Evolutionary conservation across 306 rosid genomes (phyloP).

Genomic region (Fagus crenata): DNA sequence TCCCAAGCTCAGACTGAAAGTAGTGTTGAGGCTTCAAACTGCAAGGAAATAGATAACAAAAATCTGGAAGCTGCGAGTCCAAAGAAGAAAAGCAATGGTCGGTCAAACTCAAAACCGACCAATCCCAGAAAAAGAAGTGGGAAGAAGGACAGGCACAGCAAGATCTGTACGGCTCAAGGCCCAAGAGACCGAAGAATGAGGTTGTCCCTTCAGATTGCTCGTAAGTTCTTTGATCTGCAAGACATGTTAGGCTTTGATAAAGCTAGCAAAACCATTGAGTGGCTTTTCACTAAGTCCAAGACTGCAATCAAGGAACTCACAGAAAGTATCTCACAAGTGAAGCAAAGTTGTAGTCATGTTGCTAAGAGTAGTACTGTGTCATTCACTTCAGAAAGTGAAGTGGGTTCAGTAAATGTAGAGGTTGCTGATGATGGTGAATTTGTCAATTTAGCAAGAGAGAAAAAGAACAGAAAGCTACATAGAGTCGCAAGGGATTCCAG

Average conservation of each 20-base stretch:
- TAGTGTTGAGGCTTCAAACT: slow-evolving; percentile 9
- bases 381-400: slow-evolving; percentile 19
- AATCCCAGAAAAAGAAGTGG: slow-evolving; percentile 38
- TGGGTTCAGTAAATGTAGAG: slow-evolving; percentile 1
- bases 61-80: background rate
- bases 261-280: slow-evolving; percentile 59
- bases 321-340: slow-evolving; percentile 2
- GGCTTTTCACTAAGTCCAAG: slow-evolving; percentile 50
- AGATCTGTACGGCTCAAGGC: slow-evolving; percentile 59
- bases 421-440: background rate
- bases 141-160: slow-evolving; percentile 62
- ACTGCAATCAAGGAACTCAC: slow-evolving; percentile 47
- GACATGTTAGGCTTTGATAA: slow-evolving; percentile 61
- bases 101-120: background rate
- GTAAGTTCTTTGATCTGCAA: slow-evolving; percentile 60
- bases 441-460: slow-evolving; percentile 11
- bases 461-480: slow-evolving; percentile 11
- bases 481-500: slow-evolving; percentile 47
- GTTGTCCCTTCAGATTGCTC: slow-evolving; percentile 53
- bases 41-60: background rate
- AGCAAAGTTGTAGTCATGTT: background rate
- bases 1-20: slow-evolving; percentile 4
- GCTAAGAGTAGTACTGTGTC: background rate
- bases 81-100: background rate
- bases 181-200: slow-evolving; percentile 60